Evolutionary conservation across 805 yeast species (phyloP).

Genomic region (Metschnikowia bowlesiae): DNA sequence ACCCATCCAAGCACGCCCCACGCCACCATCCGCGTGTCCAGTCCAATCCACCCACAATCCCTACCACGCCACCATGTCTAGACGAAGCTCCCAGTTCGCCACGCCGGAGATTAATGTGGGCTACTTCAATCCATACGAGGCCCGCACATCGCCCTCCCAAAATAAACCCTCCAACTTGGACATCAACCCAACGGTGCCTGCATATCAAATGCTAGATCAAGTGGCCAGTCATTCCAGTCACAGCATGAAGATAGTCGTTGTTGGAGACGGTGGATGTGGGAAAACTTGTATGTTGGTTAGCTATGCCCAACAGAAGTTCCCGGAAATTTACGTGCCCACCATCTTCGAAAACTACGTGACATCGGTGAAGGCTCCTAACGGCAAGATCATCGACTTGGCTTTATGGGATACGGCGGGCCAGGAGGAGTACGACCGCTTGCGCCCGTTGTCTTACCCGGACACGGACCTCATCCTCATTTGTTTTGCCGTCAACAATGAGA

Average conservation of each 20-base stretch:
- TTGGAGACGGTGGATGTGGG: slow-evolving; percentile 92
- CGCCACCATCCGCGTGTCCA: background rate
- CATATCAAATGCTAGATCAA: slow-evolving; percentile 26
- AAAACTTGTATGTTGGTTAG: slow-evolving; percentile 72
- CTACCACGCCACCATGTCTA: slow-evolving; percentile 7
- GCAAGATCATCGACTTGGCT: slow-evolving; percentile 74
- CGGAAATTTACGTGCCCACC: slow-evolving; percentile 73
- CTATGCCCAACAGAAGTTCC: slow-evolving; percentile 67
- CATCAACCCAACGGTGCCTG: slow-evolving; percentile 34
- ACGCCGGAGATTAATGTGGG: slow-evolving; percentile 15
- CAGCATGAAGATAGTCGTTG: slow-evolving; percentile 63
- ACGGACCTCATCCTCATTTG: slow-evolving; percentile 73
- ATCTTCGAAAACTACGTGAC: slow-evolving; percentile 77
- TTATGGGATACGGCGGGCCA: slow-evolving; percentile 92
- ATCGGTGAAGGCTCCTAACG: slow-evolving; percentile 63
- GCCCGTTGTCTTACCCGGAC: slow-evolving; percentile 78
- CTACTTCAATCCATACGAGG: slow-evolving; percentile 18
- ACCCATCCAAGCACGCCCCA: background rate
- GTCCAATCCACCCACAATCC: background rate
- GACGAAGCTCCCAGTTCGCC: slow-evolving; percentile 7
- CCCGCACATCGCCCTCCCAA: slow-evolving; percentile 11
- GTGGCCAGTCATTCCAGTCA: slow-evolving; percentile 18
- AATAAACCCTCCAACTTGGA: slow-evolving; percentile 18
- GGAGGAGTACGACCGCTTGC: slow-evolving; percentile 75
- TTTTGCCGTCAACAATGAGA: slow-evolving; percentile 60